Evolutionary conservation across 1,284 basidiomycete genomes (phyloP).

Genomic region (Thelephora terrestris): DNA sequence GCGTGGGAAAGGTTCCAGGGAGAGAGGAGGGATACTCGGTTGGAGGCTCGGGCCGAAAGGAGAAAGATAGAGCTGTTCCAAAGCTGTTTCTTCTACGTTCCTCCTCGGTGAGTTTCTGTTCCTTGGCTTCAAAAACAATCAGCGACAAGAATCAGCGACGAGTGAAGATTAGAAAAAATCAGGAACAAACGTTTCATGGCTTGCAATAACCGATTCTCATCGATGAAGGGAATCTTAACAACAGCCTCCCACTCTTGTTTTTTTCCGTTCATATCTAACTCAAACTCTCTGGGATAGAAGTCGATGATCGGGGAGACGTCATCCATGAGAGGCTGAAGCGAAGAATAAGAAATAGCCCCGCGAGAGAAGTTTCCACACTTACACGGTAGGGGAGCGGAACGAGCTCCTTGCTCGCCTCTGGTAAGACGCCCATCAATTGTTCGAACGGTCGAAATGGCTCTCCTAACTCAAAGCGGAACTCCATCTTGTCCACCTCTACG

Average conservation of each 20-base stretch:
- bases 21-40: slow-evolving; percentile 81
- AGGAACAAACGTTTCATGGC: slow-evolving; percentile 66
- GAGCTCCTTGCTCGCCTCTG: slow-evolving; percentile 79
- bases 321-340: slow-evolving; percentile 79
- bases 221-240: slow-evolving; percentile 98
- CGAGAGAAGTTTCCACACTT: slow-evolving; percentile 10
- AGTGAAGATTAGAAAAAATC: background rate
- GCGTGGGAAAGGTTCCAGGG: slow-evolving; percentile 89
- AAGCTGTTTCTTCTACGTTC: slow-evolving; percentile 74
- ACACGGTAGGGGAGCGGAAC: slow-evolving; percentile 83
- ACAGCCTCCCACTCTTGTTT: slow-evolving; percentile 98
- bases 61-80: slow-evolving; percentile 77
- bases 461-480: slow-evolving; percentile 81
- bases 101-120: slow-evolving; percentile 68
- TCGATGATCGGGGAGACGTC: slow-evolving; percentile 83
- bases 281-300: slow-evolving; percentile 91
- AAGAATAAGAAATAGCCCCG: background rate
- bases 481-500: slow-evolving; percentile 64
- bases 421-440: slow-evolving; percentile 97
- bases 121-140: slow-evolving; percentile 61
- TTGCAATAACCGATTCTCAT: slow-evolving; percentile 68
- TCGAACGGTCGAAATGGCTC: slow-evolving; percentile 91
- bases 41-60: slow-evolving; percentile 54
- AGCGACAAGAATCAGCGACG: slow-evolving; percentile 3
- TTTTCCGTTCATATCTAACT: slow-evolving; percentile 94